Conservation (phyloP, 108 stramenopile species). For the Licmophora abbreviata region DNA sequence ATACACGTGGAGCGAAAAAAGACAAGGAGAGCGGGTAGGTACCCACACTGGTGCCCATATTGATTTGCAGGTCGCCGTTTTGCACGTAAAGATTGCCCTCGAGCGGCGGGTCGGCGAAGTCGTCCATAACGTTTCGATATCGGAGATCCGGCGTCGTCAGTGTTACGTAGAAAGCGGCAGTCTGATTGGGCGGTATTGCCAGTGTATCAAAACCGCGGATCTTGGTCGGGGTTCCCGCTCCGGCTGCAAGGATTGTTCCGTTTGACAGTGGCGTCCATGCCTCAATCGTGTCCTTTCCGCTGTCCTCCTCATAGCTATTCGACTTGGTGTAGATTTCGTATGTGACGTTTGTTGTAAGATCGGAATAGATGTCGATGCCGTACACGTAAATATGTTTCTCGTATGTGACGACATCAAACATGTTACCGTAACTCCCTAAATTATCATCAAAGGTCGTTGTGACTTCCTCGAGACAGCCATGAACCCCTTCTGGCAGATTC, state of each 20-base stretch:
- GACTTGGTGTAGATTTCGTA: background rate
- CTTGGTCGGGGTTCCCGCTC: background rate
- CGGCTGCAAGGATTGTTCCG: background rate
- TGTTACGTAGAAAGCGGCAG: slow-evolving; percentile 3
- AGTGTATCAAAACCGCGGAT: background rate
- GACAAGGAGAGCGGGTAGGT: background rate
- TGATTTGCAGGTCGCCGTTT: background rate
- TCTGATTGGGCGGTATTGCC: background rate
- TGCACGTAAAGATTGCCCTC: background rate
- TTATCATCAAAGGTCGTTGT: background rate
- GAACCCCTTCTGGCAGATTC: too few relatives aligned
- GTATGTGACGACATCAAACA: background rate
- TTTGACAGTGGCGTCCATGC: background rate
- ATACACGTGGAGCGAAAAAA: background rate
- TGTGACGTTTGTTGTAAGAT: background rate
- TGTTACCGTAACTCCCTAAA: background rate
- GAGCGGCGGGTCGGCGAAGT: too few relatives aligned
- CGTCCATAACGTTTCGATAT: slow-evolving; percentile 7
- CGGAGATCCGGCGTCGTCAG: slow-evolving; percentile 6
- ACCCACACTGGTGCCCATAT: background rate
- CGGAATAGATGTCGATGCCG: background rate
- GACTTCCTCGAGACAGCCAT: background rate
- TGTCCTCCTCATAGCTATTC: background rate
- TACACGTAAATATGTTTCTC: background rate
- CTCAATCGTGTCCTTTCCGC: background rate